Evolutionary conservation across 768 basidiomycete genomes (phyloP).

Genomic region (Strobilomyces echinocephalus): DNA sequence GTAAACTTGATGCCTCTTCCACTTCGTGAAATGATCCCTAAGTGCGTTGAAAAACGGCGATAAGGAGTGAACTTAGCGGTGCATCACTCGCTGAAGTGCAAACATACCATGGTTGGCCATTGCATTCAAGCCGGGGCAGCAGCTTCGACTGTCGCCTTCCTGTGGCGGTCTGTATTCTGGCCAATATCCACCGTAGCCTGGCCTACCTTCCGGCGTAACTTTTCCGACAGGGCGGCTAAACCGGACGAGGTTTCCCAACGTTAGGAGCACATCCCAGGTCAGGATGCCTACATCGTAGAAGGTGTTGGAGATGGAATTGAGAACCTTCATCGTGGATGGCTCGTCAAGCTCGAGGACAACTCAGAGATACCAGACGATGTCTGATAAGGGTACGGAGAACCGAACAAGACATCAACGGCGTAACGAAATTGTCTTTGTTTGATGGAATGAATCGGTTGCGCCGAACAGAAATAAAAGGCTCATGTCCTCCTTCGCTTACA

Average conservation of each 20-base stretch:
- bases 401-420: not conserved
- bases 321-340: not conserved
- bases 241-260: slow-evolving; percentile 11
- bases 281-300: slow-evolving; percentile 1
- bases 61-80: not conserved
- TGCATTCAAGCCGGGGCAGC: slow-evolving; percentile 71
- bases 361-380: not conserved
- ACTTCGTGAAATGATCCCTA: slow-evolving; percentile 49
- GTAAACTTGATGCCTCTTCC: slow-evolving; percentile 66
- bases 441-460: not conserved
- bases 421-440: not conserved
- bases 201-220: slow-evolving; percentile 48
- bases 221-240: slow-evolving; percentile 40
- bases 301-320: not conserved
- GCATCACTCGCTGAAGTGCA: slow-evolving; percentile 28
- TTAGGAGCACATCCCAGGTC: slow-evolving; percentile 12
- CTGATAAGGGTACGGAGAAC: not conserved
- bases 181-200: slow-evolving; percentile 60
- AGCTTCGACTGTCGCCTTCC: slow-evolving; percentile 61
- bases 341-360: not conserved
- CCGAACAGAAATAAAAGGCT: not conserved
- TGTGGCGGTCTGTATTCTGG: slow-evolving; percentile 57
- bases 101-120: slow-evolving; percentile 74
- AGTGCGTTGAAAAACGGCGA: not conserved
- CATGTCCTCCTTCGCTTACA: too few species aligned